phyloP scores from a whole-genome alignment of 2,329 filamentous ascomycete species.

The Hawksworthiomyces lignivorus region DNA sequence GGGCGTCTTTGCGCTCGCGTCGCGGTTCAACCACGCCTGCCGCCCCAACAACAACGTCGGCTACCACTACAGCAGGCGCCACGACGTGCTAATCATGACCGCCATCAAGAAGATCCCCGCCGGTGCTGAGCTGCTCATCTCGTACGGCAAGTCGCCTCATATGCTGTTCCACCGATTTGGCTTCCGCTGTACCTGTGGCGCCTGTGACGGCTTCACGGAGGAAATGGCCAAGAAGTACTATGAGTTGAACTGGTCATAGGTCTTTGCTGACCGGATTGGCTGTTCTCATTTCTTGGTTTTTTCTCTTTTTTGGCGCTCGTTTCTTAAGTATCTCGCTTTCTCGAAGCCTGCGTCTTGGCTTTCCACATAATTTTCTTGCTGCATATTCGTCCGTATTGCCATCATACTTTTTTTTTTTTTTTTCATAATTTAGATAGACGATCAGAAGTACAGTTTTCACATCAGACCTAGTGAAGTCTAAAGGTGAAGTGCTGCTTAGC shows the following conservation, averaged over 20 bases:
- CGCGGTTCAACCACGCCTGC: slow-evolving; percentile 55
- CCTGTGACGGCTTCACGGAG: slow-evolving; percentile 11
- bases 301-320: no score
- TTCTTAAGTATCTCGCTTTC: no score
- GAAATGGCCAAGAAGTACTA: slow-evolving; percentile 4
- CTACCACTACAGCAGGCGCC: slow-evolving; percentile 32
- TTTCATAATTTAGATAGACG: no score
- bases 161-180: slow-evolving; percentile 16
- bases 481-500: no score
- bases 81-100: slow-evolving; percentile 32
- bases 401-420: no score
- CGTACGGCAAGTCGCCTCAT: slow-evolving; percentile 16
- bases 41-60: slow-evolving; percentile 31
- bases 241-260: slow-evolving; percentile 5
- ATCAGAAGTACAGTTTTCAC: no score
- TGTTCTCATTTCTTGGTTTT: neutral
- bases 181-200: slow-evolving; percentile 17
- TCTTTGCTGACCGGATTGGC: neutral
- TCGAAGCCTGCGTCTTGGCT: no score
- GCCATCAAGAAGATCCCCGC: slow-evolving; percentile 16
- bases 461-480: no score
- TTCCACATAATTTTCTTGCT: no score
- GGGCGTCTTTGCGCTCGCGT: slow-evolving; percentile 28
- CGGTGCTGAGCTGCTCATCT: slow-evolving; percentile 18
- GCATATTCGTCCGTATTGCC: no score